These are phyloP conservation scores for Punica granatum DNA, from an alignment of 345 rosid genomes.

Conservation along the genomic window DNA sequence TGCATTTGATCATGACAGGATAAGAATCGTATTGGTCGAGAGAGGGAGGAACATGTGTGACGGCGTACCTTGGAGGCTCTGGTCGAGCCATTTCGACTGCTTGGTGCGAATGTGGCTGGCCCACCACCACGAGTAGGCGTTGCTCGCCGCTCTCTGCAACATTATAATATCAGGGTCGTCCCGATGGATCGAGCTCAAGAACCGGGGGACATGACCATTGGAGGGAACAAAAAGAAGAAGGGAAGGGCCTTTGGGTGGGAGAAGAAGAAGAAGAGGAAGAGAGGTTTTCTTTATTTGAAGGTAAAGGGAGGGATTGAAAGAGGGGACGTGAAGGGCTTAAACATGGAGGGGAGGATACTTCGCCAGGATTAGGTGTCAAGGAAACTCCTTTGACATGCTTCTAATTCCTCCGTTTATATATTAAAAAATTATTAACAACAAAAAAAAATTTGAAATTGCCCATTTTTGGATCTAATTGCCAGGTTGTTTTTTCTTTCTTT, in stretches of 20 bases:
- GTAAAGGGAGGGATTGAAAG: neutral
- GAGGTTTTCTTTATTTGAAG: neutral
- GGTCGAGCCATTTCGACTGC: constrained; percentile 49
- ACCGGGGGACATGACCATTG: neutral
- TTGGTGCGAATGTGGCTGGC: constrained; percentile 48
- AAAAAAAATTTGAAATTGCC: neutral
- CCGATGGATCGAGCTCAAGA: neutral
- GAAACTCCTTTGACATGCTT: constrained; percentile 18
- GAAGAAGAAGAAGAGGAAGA: neutral
- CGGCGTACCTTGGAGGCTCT: constrained; percentile 37
- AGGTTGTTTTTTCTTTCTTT: neutral
- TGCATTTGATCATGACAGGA: no score
- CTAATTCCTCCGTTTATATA: neutral
- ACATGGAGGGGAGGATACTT: constrained; percentile 22
- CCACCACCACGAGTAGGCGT: constrained; percentile 55
- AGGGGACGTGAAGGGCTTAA: constrained; percentile 8
- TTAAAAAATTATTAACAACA: neutral
- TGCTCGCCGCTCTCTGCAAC: constrained; percentile 50
- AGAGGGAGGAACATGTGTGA: no score
- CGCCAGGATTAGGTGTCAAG: constrained; percentile 15
- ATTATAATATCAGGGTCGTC: neutral
- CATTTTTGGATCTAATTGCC: neutral
- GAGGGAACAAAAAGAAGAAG: neutral
- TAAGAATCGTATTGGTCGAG: no score
- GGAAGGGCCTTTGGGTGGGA: neutral